These are phyloP conservation scores for Myochromella boudieri DNA, from an alignment of 768 basidiomycete species.

Conservation along the genomic window DNA sequence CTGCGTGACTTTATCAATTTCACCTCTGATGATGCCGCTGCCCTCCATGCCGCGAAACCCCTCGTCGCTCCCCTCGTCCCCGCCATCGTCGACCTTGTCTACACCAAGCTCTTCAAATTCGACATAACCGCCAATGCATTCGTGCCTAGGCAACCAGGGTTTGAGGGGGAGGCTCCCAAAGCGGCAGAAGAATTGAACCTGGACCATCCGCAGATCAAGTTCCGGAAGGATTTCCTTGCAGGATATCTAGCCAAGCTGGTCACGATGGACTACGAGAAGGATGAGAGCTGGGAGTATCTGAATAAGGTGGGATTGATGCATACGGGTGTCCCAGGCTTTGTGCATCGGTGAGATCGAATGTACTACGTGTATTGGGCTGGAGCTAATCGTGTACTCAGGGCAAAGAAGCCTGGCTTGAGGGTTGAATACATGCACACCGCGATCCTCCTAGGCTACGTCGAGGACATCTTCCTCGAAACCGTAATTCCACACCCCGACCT, in stretches of 20 bases:
- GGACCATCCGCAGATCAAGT: conserved; percentile 46
- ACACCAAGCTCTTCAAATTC: conserved; percentile 45
- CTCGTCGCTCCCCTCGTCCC: conserved; percentile 44
- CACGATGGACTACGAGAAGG: conserved; percentile 42
- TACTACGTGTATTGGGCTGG: too few species aligned
- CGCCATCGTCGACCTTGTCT: conserved; percentile 42
- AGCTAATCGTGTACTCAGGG: too few species aligned
- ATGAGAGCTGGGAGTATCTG: conserved; percentile 44
- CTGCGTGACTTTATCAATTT: conserved; percentile 46
- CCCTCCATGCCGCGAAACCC: conserved; percentile 38
- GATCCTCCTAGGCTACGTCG: conserved; percentile 44
- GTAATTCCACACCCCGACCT: conserved; percentile 40
- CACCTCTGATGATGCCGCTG: conserved; percentile 38
- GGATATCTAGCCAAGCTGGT: conserved; percentile 36
- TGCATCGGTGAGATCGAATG: too few species aligned
- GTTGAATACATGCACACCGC: conserved; percentile 40
- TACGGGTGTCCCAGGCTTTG: conserved; percentile 43
- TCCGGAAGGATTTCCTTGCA: conserved; percentile 40
- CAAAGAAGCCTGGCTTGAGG: conserved; percentile 30
- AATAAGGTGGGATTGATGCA: conserved; percentile 52
- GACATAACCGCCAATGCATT: conserved; percentile 41
- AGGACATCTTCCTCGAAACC: conserved; percentile 41
- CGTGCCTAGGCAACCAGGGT: conserved; percentile 38
- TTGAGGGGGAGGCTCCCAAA: conserved; percentile 36
- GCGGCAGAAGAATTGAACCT: conserved; percentile 37